A percentile compares a stretch with the other conserved stretches of the same genome.
Conservation (phyloP, 208 protist genomes). For the Crithidia sp. region DNA sequence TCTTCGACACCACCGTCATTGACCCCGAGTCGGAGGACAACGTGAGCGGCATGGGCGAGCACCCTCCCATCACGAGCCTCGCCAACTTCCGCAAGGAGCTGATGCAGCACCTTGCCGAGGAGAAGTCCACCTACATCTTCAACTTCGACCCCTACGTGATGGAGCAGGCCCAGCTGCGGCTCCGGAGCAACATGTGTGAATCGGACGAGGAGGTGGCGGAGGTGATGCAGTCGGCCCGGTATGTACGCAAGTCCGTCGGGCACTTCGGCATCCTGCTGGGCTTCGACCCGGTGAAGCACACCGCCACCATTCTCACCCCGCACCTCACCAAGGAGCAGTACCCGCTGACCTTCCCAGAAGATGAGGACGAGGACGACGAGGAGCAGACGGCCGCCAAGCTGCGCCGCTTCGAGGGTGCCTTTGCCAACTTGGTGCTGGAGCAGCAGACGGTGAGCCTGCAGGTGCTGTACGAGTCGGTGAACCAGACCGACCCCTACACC, state of each 20-base stretch:
- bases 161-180: conserved; percentile 79
- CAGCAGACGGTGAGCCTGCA: conserved; percentile 80
- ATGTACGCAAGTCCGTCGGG: conserved; percentile 55
- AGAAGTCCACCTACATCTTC: conserved; percentile 77
- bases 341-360: conserved; percentile 30
- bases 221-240: conserved; percentile 44
- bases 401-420: conserved; percentile 39
- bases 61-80: conserved; percentile 68
- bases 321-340: conserved; percentile 54
- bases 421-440: conserved; percentile 63
- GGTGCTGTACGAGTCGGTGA: conserved; percentile 77
- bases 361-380: conserved; percentile 9
- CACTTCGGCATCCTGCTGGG: conserved; percentile 75
- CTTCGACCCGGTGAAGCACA: conserved; percentile 77
- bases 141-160: conserved; percentile 91
- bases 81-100: conserved; percentile 88
- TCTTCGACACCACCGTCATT: conserved; percentile 76
- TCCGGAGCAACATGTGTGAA: conserved; percentile 79
- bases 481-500: conserved; percentile 70
- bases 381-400: conserved; percentile 3
- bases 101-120: conserved; percentile 52
- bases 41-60: conserved; percentile 74
- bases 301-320: conserved; percentile 66
- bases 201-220: conserved; percentile 62
- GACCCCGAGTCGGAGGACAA: conserved; percentile 44